A percentile compares a stretch with the other conserved stretches of the same genome.
These are phyloP conservation scores for Mrakia gelida DNA, from an alignment of 768 basidiomycete species.

Conservation along the genomic window DNA sequence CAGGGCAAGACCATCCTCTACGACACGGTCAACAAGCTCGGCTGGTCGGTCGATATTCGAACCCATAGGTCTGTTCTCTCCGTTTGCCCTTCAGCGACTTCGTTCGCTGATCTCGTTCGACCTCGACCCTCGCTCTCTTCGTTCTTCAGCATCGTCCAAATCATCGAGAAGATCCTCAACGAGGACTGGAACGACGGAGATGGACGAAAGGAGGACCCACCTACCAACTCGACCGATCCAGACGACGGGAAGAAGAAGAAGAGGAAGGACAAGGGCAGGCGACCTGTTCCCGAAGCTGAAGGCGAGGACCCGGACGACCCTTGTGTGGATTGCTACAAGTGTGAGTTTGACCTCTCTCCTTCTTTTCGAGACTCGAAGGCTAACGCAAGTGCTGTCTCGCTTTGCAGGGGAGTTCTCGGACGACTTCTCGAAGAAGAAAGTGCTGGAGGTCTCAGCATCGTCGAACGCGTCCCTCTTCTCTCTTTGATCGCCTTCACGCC, in stretches of 20 bases:
- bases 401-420: conserved; percentile 16
- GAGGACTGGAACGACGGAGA: conserved; percentile 61
- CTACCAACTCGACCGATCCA: background rate
- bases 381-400: too few species aligned
- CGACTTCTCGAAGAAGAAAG: background rate
- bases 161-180: conserved; percentile 66
- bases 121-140: too few species aligned
- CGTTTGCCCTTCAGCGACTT: background rate
- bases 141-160: conserved; percentile 52
- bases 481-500: background rate
- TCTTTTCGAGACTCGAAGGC: background rate
- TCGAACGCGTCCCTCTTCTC: background rate
- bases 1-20: conserved; percentile 75
- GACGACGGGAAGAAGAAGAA: conserved; percentile 10
- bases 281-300: conserved; percentile 18
- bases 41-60: conserved; percentile 71
- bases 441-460: background rate
- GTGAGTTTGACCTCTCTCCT: background rate
- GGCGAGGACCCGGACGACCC: conserved; percentile 11
- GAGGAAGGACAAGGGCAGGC: background rate
- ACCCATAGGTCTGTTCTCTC: conserved; percentile 51
- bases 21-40: conserved; percentile 75
- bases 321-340: conserved; percentile 33
- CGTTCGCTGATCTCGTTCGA: background rate
- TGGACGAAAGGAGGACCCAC: conserved; percentile 20